A percentile compares a stretch with the other conserved stretches of the same genome.
phyloP scores from a whole-genome alignment of 1,284 basidiomycete species.

The Malassezia caprae region DNA sequence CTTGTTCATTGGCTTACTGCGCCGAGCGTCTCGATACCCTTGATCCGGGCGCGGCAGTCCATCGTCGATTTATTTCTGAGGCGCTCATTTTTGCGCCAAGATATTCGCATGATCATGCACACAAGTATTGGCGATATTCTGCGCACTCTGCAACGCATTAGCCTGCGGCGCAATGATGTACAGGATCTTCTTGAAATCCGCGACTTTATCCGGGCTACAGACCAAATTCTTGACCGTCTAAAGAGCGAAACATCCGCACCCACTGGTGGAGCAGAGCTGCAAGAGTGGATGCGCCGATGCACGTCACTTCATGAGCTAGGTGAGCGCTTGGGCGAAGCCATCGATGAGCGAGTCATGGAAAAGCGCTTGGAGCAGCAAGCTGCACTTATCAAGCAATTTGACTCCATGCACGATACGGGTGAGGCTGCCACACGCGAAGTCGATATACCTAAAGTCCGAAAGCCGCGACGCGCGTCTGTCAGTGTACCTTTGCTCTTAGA shows the following conservation, averaged over 20 bases:
- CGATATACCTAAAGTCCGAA: conserved; percentile 4
- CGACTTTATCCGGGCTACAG: conserved; percentile 29
- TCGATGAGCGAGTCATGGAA: conserved; percentile 45
- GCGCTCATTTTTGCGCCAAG: conserved; percentile 24
- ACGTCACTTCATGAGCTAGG: conserved; percentile 22
- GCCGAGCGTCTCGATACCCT: conserved; percentile 27
- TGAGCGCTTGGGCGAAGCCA: conserved; percentile 27
- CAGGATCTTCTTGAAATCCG: conserved; percentile 43
- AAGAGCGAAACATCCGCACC: not conserved
- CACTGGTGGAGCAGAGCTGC: conserved; percentile 5
- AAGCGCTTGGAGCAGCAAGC: conserved; percentile 30
- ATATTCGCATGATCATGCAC: conserved; percentile 24
- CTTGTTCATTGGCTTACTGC: conserved; percentile 36
- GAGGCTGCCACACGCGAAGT: conserved; percentile 20
- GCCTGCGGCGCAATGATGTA: conserved; percentile 32
- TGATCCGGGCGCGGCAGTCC: conserved; percentile 29
- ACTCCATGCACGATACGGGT: not conserved
- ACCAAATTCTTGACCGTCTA: conserved; percentile 16
- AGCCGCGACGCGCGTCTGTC: not conserved
- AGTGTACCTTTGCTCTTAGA: not conserved
- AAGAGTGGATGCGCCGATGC: conserved; percentile 14
- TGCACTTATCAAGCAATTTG: conserved; percentile 9
- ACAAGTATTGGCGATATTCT: conserved; percentile 32
- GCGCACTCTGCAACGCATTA: conserved; percentile 36
- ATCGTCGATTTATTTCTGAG: conserved; percentile 30